Evolutionary conservation across 495 filamentous ascomycete genomes (phyloP).

Genomic region (Aspergillus taichungensis): DNA sequence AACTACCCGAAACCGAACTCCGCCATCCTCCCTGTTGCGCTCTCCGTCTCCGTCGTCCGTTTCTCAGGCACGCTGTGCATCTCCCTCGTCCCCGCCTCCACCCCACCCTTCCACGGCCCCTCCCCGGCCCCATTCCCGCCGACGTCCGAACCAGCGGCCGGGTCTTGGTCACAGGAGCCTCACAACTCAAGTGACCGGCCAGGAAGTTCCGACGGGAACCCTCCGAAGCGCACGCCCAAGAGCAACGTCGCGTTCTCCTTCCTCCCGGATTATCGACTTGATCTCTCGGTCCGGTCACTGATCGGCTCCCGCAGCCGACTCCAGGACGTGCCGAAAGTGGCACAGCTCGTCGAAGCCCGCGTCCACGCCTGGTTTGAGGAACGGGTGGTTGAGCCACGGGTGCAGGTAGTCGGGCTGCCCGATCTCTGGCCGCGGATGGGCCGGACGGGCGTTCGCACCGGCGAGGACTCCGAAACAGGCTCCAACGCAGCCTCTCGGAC

Average conservation of each 20-base stretch:
- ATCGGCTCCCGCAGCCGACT: constrained; percentile 84
- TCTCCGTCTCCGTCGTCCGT: constrained; percentile 82
- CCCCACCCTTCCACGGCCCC: constrained; percentile 31
- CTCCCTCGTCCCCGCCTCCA: constrained; percentile 66
- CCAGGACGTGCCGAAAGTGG: constrained; percentile 96
- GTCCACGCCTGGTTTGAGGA: constrained; percentile 97
- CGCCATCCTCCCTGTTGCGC: constrained; percentile 85
- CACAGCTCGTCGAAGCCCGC: constrained; percentile 82
- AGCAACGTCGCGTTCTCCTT: constrained; percentile 93
- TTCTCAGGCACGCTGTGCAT: constrained; percentile 93
- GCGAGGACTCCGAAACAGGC: constrained; percentile 36
- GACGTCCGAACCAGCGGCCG: constrained; percentile 8
- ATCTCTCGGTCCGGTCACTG: constrained; percentile 81
- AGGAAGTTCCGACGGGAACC: constrained; percentile 3
- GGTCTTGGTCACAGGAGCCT: constrained; percentile 7
- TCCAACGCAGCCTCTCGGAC: constrained; percentile 31
- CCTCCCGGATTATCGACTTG: constrained; percentile 88
- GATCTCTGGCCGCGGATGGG: constrained; percentile 85
- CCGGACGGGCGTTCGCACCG: constrained; percentile 34
- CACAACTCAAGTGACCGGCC: background rate
- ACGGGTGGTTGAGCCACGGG: constrained; percentile 85
- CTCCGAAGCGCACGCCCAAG: constrained; percentile 38
- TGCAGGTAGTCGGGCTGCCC: constrained; percentile 89
- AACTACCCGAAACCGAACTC: constrained; percentile 87
- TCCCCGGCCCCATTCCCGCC: constrained; percentile 25